Conservation (phyloP, 495 filamentous ascomycete genomes). For the Tuber aestivum region DNA sequence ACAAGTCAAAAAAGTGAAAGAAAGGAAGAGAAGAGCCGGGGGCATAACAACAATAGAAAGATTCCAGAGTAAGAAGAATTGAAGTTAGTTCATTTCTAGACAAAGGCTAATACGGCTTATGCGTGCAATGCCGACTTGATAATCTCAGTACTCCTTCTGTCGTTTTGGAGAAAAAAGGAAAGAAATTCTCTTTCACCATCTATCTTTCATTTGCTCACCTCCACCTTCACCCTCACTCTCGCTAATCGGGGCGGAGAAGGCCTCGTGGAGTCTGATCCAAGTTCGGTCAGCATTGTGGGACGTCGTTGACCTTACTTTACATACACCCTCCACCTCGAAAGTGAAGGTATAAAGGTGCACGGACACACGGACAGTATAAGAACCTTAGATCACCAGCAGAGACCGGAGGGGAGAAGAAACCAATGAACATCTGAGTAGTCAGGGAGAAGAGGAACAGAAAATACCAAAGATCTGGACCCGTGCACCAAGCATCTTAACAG, state of each 20-base stretch:
- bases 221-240: neutral
- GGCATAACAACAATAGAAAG: neutral
- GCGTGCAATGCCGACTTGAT: conserved; percentile 35
- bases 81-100: conserved; percentile 22
- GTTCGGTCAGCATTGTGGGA: conserved; percentile 34
- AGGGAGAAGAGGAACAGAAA: neutral
- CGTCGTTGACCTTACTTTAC: neutral
- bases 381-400: neutral
- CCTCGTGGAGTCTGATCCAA: conserved; percentile 27
- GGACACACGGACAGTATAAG: neutral
- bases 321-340: neutral
- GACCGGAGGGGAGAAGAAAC: neutral
- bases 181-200: neutral
- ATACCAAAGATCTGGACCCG: neutral
- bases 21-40: conserved; percentile 13
- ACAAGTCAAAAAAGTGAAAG: conserved; percentile 19
- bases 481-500: neutral
- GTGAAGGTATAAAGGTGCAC: conserved; percentile 2
- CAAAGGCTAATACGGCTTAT: conserved; percentile 25
- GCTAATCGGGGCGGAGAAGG: conserved; percentile 20
- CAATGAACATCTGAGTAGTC: neutral
- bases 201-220: neutral
- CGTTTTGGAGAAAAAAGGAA: conserved; percentile 2
- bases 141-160: conserved; percentile 20
- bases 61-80: neutral